These are phyloP conservation scores for Pythium myriotylum DNA, from an alignment of 352 stramenopile species.

Conservation along the genomic window DNA sequence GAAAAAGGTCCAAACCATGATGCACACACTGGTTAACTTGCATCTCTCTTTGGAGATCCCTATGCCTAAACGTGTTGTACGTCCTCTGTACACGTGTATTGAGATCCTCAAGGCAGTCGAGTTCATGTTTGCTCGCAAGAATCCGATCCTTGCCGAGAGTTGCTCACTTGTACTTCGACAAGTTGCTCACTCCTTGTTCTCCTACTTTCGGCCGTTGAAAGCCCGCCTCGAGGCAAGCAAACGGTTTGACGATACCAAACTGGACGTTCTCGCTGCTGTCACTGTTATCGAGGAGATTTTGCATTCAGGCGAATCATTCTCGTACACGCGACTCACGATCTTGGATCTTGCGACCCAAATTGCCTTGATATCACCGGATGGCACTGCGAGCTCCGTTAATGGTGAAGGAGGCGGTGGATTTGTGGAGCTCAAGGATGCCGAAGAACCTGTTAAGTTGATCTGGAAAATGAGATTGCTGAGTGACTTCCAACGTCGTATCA, in stretches of 20 bases:
- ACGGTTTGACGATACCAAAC: slow-evolving; percentile 86
- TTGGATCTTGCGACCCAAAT: slow-evolving; percentile 82
- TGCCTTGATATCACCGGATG: slow-evolving; percentile 69
- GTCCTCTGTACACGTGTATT: slow-evolving; percentile 88
- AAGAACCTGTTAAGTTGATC: slow-evolving; percentile 80
- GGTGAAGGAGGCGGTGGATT: slow-evolving; percentile 40
- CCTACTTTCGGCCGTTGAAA: slow-evolving; percentile 83
- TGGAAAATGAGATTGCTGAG: slow-evolving; percentile 87
- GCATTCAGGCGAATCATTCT: slow-evolving; percentile 80
- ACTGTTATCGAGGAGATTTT: slow-evolving; percentile 87
- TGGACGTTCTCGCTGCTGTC: slow-evolving; percentile 82
- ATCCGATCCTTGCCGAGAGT: slow-evolving; percentile 77
- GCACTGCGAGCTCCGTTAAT: slow-evolving; percentile 37
- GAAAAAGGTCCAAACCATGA: slow-evolving; percentile 89
- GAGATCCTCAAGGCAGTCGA: slow-evolving; percentile 93
- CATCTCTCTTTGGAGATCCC: slow-evolving; percentile 88
- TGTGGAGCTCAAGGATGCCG: slow-evolving; percentile 60
- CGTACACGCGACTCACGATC: slow-evolving; percentile 82
- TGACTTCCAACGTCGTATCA: slow-evolving; percentile 89
- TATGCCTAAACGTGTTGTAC: slow-evolving; percentile 84
- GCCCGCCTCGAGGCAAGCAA: slow-evolving; percentile 83
- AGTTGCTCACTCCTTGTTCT: slow-evolving; percentile 79
- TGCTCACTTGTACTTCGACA: slow-evolving; percentile 75
- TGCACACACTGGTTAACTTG: slow-evolving; percentile 87
- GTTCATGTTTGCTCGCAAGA: slow-evolving; percentile 91